A percentile compares a stretch with the other conserved stretches of the same genome.
Conservation (phyloP, 139 green algal species). For the Chlorella sp. region DNA sequence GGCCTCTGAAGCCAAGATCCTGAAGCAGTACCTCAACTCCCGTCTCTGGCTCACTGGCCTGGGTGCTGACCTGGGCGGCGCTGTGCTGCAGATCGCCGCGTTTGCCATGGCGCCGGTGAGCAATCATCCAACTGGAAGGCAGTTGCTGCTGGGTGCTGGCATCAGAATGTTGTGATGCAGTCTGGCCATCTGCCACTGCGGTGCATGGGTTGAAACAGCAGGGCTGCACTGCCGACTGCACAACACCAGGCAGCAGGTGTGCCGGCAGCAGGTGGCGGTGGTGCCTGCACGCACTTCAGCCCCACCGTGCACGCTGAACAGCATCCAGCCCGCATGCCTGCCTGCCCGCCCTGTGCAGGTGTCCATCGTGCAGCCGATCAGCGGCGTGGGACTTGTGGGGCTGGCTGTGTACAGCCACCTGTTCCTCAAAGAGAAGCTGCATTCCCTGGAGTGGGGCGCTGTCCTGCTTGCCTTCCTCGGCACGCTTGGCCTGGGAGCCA, state of each 20-base stretch:
- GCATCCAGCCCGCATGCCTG: background rate
- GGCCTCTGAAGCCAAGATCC: conserved; percentile 60
- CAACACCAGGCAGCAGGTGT: no score
- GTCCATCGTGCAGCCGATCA: conserved; percentile 91
- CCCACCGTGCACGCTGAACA: background rate
- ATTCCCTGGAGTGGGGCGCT: conserved; percentile 68
- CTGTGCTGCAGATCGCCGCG: conserved; percentile 85
- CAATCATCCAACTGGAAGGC: no score
- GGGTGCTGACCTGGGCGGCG: conserved; percentile 77
- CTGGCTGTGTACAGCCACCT: conserved; percentile 91
- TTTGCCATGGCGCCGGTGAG: conserved; percentile 84
- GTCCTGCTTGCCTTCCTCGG: conserved; percentile 62
- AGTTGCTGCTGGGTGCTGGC: no score
- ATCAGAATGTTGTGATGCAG: no score
- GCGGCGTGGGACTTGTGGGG: conserved; percentile 81
- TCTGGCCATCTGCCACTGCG: no score
- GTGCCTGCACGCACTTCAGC: background rate
- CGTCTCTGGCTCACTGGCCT: conserved; percentile 79
- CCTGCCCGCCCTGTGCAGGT: conserved; percentile 58
- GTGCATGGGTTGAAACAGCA: no score
- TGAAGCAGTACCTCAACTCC: conserved; percentile 68
- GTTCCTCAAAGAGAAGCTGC: conserved; percentile 79
- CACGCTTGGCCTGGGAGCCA: conserved; percentile 70
- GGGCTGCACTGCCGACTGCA: no score
- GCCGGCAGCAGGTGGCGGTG: no score